phyloP scores from a whole-genome alignment of 306 rosid species.

The Prosopis cineraria region DNA sequence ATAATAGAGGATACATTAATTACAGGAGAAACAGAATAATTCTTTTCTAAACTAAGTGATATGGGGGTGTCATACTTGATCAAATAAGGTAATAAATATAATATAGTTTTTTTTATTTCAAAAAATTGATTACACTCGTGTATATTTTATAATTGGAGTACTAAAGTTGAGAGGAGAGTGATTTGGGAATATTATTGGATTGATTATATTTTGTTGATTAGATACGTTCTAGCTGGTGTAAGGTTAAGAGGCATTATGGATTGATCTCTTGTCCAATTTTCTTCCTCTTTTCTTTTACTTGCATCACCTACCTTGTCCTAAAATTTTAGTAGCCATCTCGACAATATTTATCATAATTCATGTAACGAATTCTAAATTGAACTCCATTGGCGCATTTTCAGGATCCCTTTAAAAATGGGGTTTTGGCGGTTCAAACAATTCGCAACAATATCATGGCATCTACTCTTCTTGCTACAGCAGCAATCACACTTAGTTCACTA shows the following conservation, averaged over 20 bases:
- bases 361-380: slow-evolving; percentile 2
- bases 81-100: neutral
- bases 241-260: neutral
- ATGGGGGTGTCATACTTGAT: neutral
- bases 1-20: neutral
- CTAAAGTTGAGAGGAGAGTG: neutral
- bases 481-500: slow-evolving; percentile 87
- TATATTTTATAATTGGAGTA: neutral
- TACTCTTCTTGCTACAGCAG: slow-evolving; percentile 85
- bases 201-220: neutral
- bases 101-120: neutral
- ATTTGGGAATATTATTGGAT: neutral
- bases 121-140: neutral
- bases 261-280: neutral
- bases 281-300: neutral
- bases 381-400: slow-evolving; percentile 46
- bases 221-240: neutral
- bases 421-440: slow-evolving; percentile 81
- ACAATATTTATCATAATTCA: neutral
- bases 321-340: slow-evolving; percentile 10
- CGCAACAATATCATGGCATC: slow-evolving; percentile 97
- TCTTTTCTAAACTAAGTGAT: neutral
- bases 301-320: neutral
- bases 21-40: neutral
- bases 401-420: slow-evolving; percentile 94